Evolutionary conservation across 1,284 basidiomycete species (phyloP).

Genomic region (Trichosporon sp.): DNA sequence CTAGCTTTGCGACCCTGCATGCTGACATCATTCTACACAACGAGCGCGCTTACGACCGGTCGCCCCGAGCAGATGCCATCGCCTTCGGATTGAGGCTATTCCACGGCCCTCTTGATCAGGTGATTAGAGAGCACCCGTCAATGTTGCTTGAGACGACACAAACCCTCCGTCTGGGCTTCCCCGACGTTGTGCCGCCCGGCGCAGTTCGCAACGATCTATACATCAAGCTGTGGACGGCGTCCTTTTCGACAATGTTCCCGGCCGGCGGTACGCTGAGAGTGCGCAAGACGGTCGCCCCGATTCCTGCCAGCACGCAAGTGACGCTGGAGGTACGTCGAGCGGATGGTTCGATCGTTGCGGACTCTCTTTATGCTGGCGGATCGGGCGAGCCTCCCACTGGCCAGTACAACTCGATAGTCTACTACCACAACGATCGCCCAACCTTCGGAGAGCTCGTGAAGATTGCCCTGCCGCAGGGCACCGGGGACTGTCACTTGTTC

Average conservation of each 20-base stretch:
- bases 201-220: slow-evolving; percentile 92
- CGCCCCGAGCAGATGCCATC: slow-evolving; percentile 77
- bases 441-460: slow-evolving; percentile 94
- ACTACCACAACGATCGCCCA: slow-evolving; percentile 78
- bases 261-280: slow-evolving; percentile 55
- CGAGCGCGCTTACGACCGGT: slow-evolving; percentile 79
- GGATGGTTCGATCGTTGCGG: slow-evolving; percentile 68
- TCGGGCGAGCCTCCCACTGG: slow-evolving; percentile 78
- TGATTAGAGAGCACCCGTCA: slow-evolving; percentile 82
- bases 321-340: slow-evolving; percentile 81
- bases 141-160: slow-evolving; percentile 79
- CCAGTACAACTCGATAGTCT: slow-evolving; percentile 87
- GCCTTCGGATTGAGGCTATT: slow-evolving; percentile 89
- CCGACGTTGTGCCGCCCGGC: slow-evolving; percentile 93
- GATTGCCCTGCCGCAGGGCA: slow-evolving; percentile 71
- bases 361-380: slow-evolving; percentile 77
- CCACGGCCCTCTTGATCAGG: slow-evolving; percentile 73
- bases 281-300: slow-evolving; percentile 42
- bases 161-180: slow-evolving; percentile 89
- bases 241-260: slow-evolving; percentile 63
- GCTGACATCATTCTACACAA: slow-evolving; percentile 88
- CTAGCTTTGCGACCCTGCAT: slow-evolving; percentile 87
- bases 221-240: slow-evolving; percentile 88
- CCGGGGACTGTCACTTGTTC: slow-evolving; percentile 84
- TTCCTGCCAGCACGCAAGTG: slow-evolving; percentile 75